Conservation (phyloP, 805 yeast genomes). For the Pichia gijzeniarum region DNA sequence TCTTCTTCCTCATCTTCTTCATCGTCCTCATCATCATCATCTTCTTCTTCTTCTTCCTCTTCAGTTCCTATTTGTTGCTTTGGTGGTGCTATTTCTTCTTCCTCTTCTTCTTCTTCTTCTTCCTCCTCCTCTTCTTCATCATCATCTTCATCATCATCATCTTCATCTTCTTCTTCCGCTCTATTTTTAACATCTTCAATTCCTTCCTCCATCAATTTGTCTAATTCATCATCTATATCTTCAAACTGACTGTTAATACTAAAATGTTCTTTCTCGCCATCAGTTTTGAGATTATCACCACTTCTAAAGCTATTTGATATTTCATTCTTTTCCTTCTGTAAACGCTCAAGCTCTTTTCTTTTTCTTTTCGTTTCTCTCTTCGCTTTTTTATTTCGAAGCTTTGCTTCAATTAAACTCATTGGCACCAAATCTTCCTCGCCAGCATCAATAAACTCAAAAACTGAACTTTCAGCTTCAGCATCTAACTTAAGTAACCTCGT, state of each 20-base stretch:
- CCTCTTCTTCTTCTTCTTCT: conserved; percentile 40
- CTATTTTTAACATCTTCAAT: conserved; percentile 31
- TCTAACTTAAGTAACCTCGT: conserved; percentile 70
- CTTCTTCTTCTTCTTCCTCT: conserved; percentile 20
- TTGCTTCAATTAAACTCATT: conserved; percentile 30
- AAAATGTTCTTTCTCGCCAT: conserved; percentile 29
- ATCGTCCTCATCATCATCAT: conserved; percentile 37
- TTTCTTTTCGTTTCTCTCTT: conserved; percentile 21
- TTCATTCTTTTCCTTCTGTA: conserved; percentile 1
- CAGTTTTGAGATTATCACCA: not conserved
- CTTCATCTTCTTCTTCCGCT: conserved; percentile 32
- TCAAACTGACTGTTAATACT: conserved; percentile 30
- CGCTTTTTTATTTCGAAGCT: conserved; percentile 16
- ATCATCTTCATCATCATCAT: conserved; percentile 38
- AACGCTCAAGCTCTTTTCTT: conserved; percentile 10
- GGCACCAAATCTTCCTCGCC: conserved; percentile 22
- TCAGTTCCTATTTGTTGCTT: conserved; percentile 23
- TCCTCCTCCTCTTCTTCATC: conserved; percentile 42
- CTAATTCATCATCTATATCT: conserved; percentile 23
- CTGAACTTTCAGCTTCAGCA: conserved; percentile 75
- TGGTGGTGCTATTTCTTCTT: conserved; percentile 36
- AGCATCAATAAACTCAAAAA: conserved; percentile 63
- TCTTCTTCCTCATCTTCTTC: conserved; percentile 33
- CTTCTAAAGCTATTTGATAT: not conserved
- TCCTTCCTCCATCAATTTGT: conserved; percentile 18